These are phyloP conservation scores for Nakazawaea pomicola DNA, from an alignment of 805 yeast species.

Conservation along the genomic window DNA sequence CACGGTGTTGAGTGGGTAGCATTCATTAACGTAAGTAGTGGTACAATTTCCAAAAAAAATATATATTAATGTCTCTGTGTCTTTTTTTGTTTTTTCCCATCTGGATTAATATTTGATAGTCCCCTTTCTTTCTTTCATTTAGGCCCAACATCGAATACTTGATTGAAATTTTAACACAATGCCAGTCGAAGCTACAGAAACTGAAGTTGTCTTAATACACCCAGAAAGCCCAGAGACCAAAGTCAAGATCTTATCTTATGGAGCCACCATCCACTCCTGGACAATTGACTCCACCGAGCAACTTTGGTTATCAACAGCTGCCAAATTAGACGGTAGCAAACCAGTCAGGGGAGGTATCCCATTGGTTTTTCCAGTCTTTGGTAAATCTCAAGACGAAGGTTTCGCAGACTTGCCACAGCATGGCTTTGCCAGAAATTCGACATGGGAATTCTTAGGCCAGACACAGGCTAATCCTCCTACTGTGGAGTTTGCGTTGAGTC, in stretches of 20 bases:
- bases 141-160: no score
- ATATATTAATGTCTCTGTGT: no score
- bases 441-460: slow-evolving; percentile 94
- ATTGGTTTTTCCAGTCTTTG: slow-evolving; percentile 90
- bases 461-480: slow-evolving; percentile 64
- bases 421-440: slow-evolving; percentile 87
- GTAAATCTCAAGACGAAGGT: slow-evolving; percentile 58
- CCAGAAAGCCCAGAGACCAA: slow-evolving; percentile 46
- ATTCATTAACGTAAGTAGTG: no score
- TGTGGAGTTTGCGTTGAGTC: slow-evolving; percentile 86
- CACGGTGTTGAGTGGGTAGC: not conserved
- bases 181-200: slow-evolving; percentile 65
- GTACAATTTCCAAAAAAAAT: not conserved
- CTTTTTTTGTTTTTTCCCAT: no score
- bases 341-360: slow-evolving; percentile 99
- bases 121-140: no score
- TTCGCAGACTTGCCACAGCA: slow-evolving; percentile 83
- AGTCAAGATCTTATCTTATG: slow-evolving; percentile 73
- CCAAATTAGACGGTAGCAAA: slow-evolving; percentile 84
- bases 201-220: slow-evolving; percentile 54
- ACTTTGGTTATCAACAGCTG: slow-evolving; percentile 74
- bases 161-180: slow-evolving; percentile 24
- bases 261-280: slow-evolving; percentile 91
- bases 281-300: slow-evolving; percentile 65
- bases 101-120: no score